Percentiles rank a stretch among this genome's conserved stretches.
Conservation (phyloP, 192 early-diverging fungal species). For the Backusella circina region DNA sequence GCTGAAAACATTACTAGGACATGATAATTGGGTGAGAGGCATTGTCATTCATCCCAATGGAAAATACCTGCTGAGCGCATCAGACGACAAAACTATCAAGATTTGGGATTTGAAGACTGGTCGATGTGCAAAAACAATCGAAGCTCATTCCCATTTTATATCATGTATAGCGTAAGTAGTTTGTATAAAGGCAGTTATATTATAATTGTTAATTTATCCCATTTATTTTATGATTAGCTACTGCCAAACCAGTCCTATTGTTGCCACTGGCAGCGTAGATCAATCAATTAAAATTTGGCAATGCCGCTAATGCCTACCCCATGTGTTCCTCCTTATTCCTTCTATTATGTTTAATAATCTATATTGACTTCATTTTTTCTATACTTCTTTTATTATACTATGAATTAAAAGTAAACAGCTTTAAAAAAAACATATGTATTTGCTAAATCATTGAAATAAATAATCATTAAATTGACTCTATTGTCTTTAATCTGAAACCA, state of each 20-base stretch:
- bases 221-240: slow-evolving; percentile 19
- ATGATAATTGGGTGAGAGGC: slow-evolving; percentile 92
- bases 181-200: background rate
- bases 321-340: background rate
- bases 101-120: slow-evolving; percentile 88
- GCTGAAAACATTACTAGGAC: slow-evolving; percentile 77
- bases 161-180: slow-evolving; percentile 70
- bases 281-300: slow-evolving; percentile 71
- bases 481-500: background rate
- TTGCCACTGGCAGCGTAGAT: slow-evolving; percentile 89
- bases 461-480: background rate
- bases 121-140: slow-evolving; percentile 74
- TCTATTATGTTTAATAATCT: slow-evolving; percentile 10
- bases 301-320: slow-evolving; percentile 44
- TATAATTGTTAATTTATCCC: background rate
- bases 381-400: background rate
- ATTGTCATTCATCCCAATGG: slow-evolving; percentile 80
- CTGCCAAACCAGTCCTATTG: slow-evolving; percentile 57
- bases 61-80: slow-evolving; percentile 74
- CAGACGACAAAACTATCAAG: slow-evolving; percentile 88
- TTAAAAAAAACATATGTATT: background rate
- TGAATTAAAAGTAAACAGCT: background rate
- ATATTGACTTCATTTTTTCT: slow-evolving; percentile 11
- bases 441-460: background rate
- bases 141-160: slow-evolving; percentile 89